Evolutionary conservation across 2,329 filamentous ascomycete genomes (phyloP).

Genomic region (Thielaviopsis musarum): DNA sequence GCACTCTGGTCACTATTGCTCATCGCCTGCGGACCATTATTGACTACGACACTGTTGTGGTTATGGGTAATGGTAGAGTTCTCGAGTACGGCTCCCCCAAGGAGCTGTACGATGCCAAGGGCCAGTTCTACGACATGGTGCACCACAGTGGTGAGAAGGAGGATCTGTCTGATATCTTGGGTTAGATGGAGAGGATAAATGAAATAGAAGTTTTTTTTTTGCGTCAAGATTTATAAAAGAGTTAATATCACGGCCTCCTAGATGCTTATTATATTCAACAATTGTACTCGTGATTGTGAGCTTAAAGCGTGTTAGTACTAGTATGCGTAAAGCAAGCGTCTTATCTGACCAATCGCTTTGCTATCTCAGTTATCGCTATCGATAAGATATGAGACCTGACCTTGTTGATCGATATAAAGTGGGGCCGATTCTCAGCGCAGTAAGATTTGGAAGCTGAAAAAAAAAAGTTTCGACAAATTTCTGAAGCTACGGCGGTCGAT

Average conservation of each 20-base stretch:
- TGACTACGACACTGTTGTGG: constrained; percentile 33
- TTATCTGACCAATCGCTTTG: no score
- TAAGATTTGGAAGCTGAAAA: background rate
- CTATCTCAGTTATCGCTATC: no score
- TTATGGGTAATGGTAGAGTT: constrained; percentile 29
- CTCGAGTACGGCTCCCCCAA: constrained; percentile 31
- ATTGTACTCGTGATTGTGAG: no score
- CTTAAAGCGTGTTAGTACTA: no score
- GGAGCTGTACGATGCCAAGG: constrained; percentile 27
- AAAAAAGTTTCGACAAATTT: background rate
- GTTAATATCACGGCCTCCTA: no score
- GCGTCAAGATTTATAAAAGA: no score
- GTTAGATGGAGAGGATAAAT: background rate
- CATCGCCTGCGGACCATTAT: constrained; percentile 33
- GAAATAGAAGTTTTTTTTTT: background rate
- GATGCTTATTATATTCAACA: no score
- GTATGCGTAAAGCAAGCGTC: no score
- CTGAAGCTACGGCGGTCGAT: background rate
- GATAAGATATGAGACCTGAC: no score
- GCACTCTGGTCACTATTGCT: constrained; percentile 32
- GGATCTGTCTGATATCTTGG: constrained; percentile 9
- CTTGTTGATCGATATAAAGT: background rate
- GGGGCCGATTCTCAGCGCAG: background rate
- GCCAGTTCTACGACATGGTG: constrained; percentile 38
- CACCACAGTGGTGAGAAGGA: constrained; percentile 36